These are phyloP conservation scores for Eucalyptus dawsonii DNA, from an alignment of 345 rosid genomes.

Conservation along the genomic window DNA sequence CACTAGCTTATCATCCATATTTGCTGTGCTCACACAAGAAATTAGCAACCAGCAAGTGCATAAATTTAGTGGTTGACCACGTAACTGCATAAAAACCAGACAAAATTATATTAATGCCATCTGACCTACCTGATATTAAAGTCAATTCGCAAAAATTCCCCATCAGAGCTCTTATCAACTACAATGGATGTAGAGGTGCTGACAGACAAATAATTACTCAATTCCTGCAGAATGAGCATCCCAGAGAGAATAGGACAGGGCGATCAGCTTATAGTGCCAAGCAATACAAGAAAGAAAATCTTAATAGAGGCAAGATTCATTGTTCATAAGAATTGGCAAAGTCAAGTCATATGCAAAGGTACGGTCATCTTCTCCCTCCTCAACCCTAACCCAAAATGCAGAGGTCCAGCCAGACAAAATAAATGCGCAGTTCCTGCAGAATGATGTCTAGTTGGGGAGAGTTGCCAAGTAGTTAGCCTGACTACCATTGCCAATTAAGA, in stretches of 20 bases:
- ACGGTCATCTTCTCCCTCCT: neutral
- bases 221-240: slow-evolving; percentile 43
- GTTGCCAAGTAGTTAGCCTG: neutral
- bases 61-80: neutral
- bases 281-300: neutral
- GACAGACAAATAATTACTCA: slow-evolving; percentile 69
- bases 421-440: neutral
- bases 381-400: neutral
- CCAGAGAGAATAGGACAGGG: neutral
- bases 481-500: neutral
- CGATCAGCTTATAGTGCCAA: neutral
- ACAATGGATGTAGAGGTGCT: slow-evolving; percentile 74
- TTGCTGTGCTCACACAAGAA: neutral
- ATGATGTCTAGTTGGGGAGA: neutral
- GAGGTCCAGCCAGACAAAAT: neutral
- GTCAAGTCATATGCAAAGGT: neutral
- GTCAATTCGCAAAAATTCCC: slow-evolving; percentile 83
- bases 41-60: neutral
- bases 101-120: neutral
- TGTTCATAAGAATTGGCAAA: neutral
- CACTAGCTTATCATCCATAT: neutral
- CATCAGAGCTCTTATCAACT: slow-evolving; percentile 87
- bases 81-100: neutral
- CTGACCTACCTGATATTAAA: slow-evolving; percentile 67
- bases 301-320: neutral